These are phyloP conservation scores for Penicillium bialowiezense DNA, from an alignment of 495 filamentous ascomycete genomes.

Conservation along the genomic window DNA sequence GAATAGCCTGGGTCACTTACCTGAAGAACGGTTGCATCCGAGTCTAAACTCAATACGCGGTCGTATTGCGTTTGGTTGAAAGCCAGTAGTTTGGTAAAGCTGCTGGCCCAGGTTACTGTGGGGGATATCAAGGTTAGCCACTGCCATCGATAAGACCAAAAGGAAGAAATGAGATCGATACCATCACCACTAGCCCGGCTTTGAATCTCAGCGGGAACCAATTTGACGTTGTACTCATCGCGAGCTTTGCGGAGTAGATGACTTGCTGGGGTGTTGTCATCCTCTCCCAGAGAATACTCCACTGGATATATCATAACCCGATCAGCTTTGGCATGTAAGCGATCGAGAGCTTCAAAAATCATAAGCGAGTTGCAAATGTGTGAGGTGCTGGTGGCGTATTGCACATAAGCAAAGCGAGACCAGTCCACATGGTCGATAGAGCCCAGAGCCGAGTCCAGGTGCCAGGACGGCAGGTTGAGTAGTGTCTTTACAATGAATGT, in stretches of 20 bases:
- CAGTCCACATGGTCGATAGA: slow-evolving; percentile 31
- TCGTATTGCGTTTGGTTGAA: slow-evolving; percentile 62
- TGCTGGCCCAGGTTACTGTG: slow-evolving; percentile 49
- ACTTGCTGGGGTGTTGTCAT: slow-evolving; percentile 32
- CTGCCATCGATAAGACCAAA: no score
- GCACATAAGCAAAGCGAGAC: slow-evolving; percentile 57
- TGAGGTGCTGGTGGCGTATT: slow-evolving; percentile 58
- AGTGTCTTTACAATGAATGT: no score
- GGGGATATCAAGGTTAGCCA: no score
- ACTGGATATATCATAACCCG: slow-evolving; percentile 59
- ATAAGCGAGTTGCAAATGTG: slow-evolving; percentile 70
- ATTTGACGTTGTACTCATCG: slow-evolving; percentile 53
- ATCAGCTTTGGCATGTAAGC: slow-evolving; percentile 54
- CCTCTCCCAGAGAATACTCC: slow-evolving; percentile 28
- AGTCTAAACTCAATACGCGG: slow-evolving; percentile 59
- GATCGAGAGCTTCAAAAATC: slow-evolving; percentile 57
- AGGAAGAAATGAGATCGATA: slow-evolving; percentile 30
- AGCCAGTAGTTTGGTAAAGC: slow-evolving; percentile 59
- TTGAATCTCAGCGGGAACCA: slow-evolving; percentile 53
- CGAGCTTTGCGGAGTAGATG: slow-evolving; percentile 53
- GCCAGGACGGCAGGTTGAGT: no score
- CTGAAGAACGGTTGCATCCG: slow-evolving; percentile 56
- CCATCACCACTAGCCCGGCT: slow-evolving; percentile 18
- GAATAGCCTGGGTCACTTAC: slow-evolving; percentile 4
- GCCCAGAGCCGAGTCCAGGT: no score